Evolutionary conservation across 2,329 filamentous ascomycete genomes (phyloP).

Genomic region (Teratosphaeria viscida): DNA sequence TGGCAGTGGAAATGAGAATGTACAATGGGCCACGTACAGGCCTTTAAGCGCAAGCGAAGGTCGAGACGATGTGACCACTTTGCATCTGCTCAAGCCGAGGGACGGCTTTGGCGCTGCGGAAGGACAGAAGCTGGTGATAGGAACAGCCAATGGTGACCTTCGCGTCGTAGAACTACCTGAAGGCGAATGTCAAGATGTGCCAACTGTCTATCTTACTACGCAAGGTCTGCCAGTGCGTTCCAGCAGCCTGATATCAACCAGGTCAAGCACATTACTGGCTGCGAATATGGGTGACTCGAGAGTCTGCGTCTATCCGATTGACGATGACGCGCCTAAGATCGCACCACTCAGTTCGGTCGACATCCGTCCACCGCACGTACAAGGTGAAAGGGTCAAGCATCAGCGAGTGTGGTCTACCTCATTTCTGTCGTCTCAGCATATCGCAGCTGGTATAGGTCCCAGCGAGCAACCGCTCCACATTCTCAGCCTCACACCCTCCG

Average conservation of each 20-base stretch:
- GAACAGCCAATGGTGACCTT: conserved; percentile 46
- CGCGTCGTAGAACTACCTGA: conserved; percentile 24
- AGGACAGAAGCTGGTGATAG: conserved; percentile 36
- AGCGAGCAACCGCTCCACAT: conserved; percentile 37
- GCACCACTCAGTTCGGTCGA: conserved; percentile 29
- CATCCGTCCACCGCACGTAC: conserved; percentile 7
- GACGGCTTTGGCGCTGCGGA: conserved; percentile 24
- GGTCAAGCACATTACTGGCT: conserved; percentile 34
- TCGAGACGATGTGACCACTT: conserved; percentile 48
- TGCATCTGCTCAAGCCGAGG: conserved; percentile 39
- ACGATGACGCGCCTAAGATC: conserved; percentile 15
- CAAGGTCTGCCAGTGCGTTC: conserved; percentile 36
- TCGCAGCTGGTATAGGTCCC: conserved; percentile 43
- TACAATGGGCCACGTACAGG: conserved; percentile 42
- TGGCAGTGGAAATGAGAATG: conserved; percentile 13
- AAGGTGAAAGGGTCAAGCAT: not conserved
- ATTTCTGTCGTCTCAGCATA: conserved; percentile 39
- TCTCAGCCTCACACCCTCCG: conserved; percentile 39
- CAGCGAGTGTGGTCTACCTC: conserved; percentile 40
- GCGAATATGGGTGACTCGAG: conserved; percentile 38
- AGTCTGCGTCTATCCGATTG: conserved; percentile 24
- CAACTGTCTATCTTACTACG: conserved; percentile 34
- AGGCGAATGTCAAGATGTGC: conserved; percentile 9
- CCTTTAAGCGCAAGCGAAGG: conserved; percentile 41
- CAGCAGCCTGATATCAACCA: conserved; percentile 21